A percentile compares a stretch with the other conserved stretches of the same genome.
phyloP scores from a whole-genome alignment of 2,329 filamentous ascomycete species.

The Fusarium piperis region DNA sequence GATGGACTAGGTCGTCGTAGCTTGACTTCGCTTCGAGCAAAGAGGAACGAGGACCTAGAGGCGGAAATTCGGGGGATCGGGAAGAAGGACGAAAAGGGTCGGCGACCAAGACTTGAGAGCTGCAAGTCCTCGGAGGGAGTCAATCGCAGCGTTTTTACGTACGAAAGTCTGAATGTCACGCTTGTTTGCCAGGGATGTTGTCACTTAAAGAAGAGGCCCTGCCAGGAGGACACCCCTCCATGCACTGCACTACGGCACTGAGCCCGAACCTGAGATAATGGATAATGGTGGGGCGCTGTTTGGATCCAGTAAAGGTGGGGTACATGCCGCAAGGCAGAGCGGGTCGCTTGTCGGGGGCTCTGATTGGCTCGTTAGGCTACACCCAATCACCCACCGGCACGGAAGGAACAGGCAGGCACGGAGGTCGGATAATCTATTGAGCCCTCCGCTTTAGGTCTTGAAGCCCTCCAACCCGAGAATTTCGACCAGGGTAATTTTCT shows the following conservation, averaged over 20 bases:
- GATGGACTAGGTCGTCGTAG: slow-evolving; percentile 18
- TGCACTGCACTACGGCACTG: slow-evolving; percentile 10
- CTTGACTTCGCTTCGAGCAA: background rate
- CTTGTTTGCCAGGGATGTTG: slow-evolving; percentile 28
- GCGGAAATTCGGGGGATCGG: background rate
- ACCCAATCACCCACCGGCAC: slow-evolving; percentile 30
- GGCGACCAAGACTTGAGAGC: background rate
- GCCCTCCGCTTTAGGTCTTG: slow-evolving; percentile 51
- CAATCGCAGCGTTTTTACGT: slow-evolving; percentile 10
- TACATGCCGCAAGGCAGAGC: slow-evolving; percentile 13
- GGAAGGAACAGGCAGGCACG: slow-evolving; percentile 25
- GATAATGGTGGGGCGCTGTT: slow-evolving; percentile 25
- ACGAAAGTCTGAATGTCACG: slow-evolving; percentile 13
- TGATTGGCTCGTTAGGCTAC: slow-evolving; percentile 24
- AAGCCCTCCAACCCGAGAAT: slow-evolving; percentile 50
- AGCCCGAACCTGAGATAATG: slow-evolving; percentile 27
- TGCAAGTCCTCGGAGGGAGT: slow-evolving; percentile 3
- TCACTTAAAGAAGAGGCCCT: slow-evolving; percentile 25
- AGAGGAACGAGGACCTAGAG: background rate
- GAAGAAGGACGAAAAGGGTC: background rate
- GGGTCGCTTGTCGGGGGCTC: background rate
- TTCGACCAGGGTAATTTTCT: slow-evolving; percentile 51
- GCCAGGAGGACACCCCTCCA: no score
- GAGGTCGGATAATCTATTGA: slow-evolving; percentile 49
- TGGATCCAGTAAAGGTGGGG: slow-evolving; percentile 35